phyloP scores from a whole-genome alignment of 1,139 yeast genomes.

The Pneumocystis jirovecii region DNA sequence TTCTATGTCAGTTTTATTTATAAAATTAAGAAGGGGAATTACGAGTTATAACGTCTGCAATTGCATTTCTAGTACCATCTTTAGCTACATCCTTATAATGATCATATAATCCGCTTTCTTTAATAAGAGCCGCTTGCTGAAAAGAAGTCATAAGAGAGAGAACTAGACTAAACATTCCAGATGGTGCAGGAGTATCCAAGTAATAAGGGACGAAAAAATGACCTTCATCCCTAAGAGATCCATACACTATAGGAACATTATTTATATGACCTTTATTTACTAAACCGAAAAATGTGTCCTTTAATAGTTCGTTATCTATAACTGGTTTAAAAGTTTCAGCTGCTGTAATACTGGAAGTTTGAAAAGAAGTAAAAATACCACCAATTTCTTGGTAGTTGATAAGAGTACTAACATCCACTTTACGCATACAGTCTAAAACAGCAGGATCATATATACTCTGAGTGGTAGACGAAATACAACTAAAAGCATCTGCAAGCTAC shows the following conservation, averaged over 20 bases:
- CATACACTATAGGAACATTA: not conserved
- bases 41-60: not conserved
- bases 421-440: not conserved
- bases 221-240: not conserved
- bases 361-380: not conserved
- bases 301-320: not conserved
- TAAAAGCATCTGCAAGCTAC: not conserved
- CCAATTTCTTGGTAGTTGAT: not conserved
- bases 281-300: not conserved
- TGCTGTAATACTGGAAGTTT: not conserved
- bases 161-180: not conserved
- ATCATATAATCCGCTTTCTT: not conserved
- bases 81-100: not conserved
- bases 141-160: not conserved
- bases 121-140: not conserved
- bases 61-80: not conserved
- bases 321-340: not conserved
- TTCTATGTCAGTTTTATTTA: not conserved
- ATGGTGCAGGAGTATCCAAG: not conserved
- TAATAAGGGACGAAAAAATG: not conserved
- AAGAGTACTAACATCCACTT: not conserved
- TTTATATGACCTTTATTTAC: not conserved
- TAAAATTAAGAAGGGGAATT: not conserved
- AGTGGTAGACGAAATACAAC: not conserved
- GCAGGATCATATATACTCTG: no score